Base-by-base conservation (phyloP, 2,329 filamentous ascomycete species). In the Colletotrichum scovillei region DNA sequence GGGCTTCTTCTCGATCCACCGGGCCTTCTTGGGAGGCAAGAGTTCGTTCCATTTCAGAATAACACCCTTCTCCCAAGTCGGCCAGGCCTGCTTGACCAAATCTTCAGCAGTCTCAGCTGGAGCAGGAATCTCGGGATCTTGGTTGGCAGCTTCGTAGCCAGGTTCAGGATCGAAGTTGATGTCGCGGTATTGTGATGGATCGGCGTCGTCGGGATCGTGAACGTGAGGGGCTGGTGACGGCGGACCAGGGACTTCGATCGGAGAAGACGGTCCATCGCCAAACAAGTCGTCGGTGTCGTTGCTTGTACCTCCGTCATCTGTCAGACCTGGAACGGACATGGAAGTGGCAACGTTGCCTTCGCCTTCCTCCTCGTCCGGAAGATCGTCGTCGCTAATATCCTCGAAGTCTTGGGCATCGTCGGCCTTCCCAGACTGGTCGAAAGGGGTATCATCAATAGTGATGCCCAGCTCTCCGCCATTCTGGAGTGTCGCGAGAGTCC, bases 401-500 rank as follows among this genome's bases (percentile, higher is more conserved):
- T 94, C 95, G 78, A 88, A 99, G 80, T 99, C 97, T 75, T 97
- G 85, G 53, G 97, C 97, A 83, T 98, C 94, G 73, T 95, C 95
- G 67, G 95, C 96, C 83, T 99, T 99, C 81, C 95, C 93, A 7
- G 87, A 86, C 76, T 91, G 87, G 76, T 92, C 91, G 75, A 92
- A 89, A 28, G 86, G 81, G 66, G 83, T 84, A 63, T 84, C 80
- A 35, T 87, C 83, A 72, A 90, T 79, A 63, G 84, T 83, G 5
- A 86, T 79, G 9, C 82, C 82, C 14, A 85, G 78, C 24, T 78
- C 82, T 14, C 77, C 79, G 38, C 81, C 82, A 69, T 84, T 81
- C 73, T 86, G 82, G 52, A 82, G 83, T 63, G 84, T 81, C 30
- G 82, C 83, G 19, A 90, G 79, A 11, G 88, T 80, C 9, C 80